These are phyloP conservation scores for Eutypa lata DNA, from an alignment of 2,329 filamentous ascomycete species.

Conservation along the genomic window DNA sequence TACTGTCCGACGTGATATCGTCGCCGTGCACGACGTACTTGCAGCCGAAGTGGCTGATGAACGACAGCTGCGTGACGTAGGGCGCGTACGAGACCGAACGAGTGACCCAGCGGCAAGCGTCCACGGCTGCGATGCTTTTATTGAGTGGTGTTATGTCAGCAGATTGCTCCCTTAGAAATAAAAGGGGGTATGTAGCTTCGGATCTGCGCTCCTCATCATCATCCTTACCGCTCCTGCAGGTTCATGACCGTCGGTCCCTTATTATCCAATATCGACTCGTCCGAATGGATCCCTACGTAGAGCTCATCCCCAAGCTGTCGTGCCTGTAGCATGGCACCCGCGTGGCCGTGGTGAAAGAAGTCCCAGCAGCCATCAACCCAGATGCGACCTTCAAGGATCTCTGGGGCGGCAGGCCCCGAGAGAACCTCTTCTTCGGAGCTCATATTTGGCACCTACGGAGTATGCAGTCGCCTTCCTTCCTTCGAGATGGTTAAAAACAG, in stretches of 20 bases:
- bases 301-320: constrained; percentile 86
- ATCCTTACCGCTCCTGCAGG: constrained; percentile 70
- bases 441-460: constrained; percentile 9
- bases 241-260: constrained; percentile 99
- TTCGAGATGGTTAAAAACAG: too few species aligned
- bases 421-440: constrained; percentile 22
- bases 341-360: constrained; percentile 98
- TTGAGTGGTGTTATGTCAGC: constrained; percentile 18
- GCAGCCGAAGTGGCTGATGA: constrained; percentile 95
- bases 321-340: constrained; percentile 93
- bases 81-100: constrained; percentile 79
- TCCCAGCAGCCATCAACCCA: constrained; percentile 99
- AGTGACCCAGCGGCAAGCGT: constrained; percentile 94
- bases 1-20: constrained; percentile 92
- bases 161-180: constrained; percentile 17
- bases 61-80: constrained; percentile 89
- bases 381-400: constrained; percentile 68
- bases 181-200: constrained; percentile 8
- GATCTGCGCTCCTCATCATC: too few species aligned
- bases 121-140: constrained; percentile 77
- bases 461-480: background rate
- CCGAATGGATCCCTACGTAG: constrained; percentile 89
- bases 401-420: constrained; percentile 41
- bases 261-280: constrained; percentile 92
- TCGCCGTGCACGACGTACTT: constrained; percentile 95